Percentiles rank a stretch among this genome's conserved stretches.
These are phyloP conservation scores for Trichoderma erinaceum DNA, from an alignment of 495 filamentous ascomycete genomes.

Conservation along the genomic window DNA sequence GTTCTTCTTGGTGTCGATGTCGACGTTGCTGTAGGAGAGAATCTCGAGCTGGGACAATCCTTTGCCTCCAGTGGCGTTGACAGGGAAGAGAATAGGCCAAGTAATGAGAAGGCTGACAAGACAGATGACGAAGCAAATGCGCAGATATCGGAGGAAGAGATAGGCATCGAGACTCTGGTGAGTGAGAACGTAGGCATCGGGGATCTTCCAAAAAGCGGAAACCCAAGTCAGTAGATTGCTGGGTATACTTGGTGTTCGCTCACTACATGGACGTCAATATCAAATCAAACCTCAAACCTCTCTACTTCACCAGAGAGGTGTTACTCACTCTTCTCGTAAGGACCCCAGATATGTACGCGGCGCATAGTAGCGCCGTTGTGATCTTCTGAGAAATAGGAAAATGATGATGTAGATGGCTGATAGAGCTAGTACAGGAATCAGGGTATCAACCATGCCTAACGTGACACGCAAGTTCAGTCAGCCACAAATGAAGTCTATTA, in stretches of 20 bases:
- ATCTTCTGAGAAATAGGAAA: slow-evolving; percentile 73
- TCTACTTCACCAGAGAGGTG: neutral
- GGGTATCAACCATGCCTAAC: slow-evolving; percentile 56
- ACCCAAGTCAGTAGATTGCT: slow-evolving; percentile 73
- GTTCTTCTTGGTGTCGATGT: slow-evolving; percentile 43
- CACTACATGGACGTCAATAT: slow-evolving; percentile 32
- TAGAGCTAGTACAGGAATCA: slow-evolving; percentile 62
- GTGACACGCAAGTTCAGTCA: neutral
- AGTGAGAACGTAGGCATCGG: slow-evolving; percentile 77
- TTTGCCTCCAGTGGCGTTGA: slow-evolving; percentile 76
- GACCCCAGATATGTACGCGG: slow-evolving; percentile 82
- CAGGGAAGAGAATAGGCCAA: slow-evolving; percentile 78
- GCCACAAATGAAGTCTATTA: neutral
- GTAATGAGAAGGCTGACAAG: slow-evolving; percentile 76
- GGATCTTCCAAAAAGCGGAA: slow-evolving; percentile 65
- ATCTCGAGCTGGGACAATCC: slow-evolving; percentile 64
- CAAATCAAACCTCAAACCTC: neutral
- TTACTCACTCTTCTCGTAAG: slow-evolving; percentile 54
- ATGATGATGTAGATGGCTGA: slow-evolving; percentile 57
- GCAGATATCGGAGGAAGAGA: slow-evolving; percentile 79
- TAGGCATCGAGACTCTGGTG: slow-evolving; percentile 88
- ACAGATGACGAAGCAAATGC: slow-evolving; percentile 62
- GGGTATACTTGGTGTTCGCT: slow-evolving; percentile 62
- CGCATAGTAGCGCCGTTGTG: slow-evolving; percentile 71
- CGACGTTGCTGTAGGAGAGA: slow-evolving; percentile 70